phyloP scores from a whole-genome alignment of 2,329 filamentous ascomycete species.

The Cladorrhinum sp. region DNA sequence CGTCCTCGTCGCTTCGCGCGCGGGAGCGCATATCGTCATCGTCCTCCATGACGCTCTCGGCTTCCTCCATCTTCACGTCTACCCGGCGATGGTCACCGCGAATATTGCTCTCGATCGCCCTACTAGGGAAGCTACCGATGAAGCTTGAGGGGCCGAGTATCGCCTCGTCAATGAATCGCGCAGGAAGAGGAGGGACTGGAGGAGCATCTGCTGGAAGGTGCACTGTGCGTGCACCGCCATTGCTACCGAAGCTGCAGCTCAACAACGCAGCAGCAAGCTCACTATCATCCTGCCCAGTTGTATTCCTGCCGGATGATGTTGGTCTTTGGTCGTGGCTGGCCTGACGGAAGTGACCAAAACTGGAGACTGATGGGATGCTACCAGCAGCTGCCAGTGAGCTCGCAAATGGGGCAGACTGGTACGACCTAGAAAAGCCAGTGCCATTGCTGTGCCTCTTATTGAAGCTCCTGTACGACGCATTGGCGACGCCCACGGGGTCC shows the following conservation, averaged over 20 bases:
- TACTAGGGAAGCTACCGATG: constrained; percentile 60
- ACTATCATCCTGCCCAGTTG: constrained; percentile 75
- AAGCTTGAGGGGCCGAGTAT: constrained; percentile 60
- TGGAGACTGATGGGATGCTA: constrained; percentile 50
- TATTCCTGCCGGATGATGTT: constrained; percentile 72
- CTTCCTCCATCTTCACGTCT: constrained; percentile 67
- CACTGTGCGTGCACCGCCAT: constrained; percentile 60
- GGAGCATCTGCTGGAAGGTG: constrained; percentile 70
- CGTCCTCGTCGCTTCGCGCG: constrained; percentile 78
- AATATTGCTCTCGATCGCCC: constrained; percentile 64
- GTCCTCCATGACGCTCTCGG: constrained; percentile 61
- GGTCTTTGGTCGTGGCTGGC: constrained; percentile 75
- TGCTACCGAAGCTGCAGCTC: constrained; percentile 86
- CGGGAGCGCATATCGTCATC: constrained; percentile 61
- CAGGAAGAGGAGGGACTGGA: constrained; percentile 82
- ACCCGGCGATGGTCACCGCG: constrained; percentile 54
- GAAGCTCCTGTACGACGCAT: constrained; percentile 46
- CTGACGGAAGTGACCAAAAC: constrained; percentile 62
- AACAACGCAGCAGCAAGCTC: constrained; percentile 86
- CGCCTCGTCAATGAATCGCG: constrained; percentile 68
- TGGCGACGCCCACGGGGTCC: constrained; percentile 59
- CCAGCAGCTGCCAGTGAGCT: constrained; percentile 44
- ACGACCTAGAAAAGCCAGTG: constrained; percentile 68
- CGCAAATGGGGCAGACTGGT: constrained; percentile 66
- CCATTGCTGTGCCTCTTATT: constrained; percentile 59